Evolutionary conservation across 2,329 filamentous ascomycete genomes (phyloP), one percentile per base, ranked within the genome.

Genomic region (Pseudogymnoascus sp.): DNA sequence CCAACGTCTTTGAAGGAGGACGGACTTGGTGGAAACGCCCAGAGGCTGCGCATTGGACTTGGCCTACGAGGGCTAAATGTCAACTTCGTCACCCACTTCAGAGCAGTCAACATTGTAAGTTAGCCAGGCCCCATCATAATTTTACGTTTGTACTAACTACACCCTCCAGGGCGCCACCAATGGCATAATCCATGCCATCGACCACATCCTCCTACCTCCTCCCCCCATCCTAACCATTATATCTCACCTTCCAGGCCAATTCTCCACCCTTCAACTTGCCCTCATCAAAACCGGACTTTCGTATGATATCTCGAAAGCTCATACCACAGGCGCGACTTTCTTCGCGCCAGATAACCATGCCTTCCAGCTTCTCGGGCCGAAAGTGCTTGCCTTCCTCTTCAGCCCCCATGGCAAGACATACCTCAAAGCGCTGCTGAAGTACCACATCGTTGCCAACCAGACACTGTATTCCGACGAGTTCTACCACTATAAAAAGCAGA

Each of bases 391-490:
- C 19, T 96, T 95, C 79, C 78, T 96, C 3, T 96, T 96, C 79
- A 81, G 80, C 72, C 89, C 86, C 61, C 81, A 79, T 58, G 92
- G 92, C 1, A 76, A 80, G 64, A 85, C 85, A 71, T 95, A 90
- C 70, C 80, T 96, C 15, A 83, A 82, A 65, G 89, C 89, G 0
- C 75, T 96, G 48, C 77, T 95, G 13, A 78, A 89, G 74, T 95
- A 95, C 70, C 88, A 92, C 68, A 79, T 92, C 56, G 86, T 87
- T 1, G 79, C 84, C 39, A 83, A 89, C 67, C 79, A 84, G 61
- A 92, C 88, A 0, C 75, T 95, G 0, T 96, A 96, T 77, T 89
- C 86, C 5, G 92, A 96, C 69, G 87, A 85, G 4, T 89, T 86
- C 69, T 94, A 91, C 74, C n/a, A 26, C 21, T 57, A 30, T 19